Evolutionary conservation across 345 rosid genomes (phyloP).

Genomic region (Rhodamnia argentea): DNA sequence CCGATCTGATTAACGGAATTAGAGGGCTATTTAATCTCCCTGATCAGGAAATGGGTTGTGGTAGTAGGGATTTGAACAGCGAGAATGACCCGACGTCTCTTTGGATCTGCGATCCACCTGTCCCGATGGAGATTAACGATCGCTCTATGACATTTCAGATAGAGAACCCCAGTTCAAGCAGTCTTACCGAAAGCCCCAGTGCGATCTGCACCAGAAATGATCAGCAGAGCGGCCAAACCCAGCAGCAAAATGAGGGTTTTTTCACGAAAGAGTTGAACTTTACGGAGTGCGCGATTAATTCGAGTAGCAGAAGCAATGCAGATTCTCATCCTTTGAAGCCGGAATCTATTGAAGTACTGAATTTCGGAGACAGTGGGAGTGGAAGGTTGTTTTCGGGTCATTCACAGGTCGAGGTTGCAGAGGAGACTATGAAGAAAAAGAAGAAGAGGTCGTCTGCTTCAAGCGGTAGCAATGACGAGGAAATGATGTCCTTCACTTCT

Average conservation of each 20-base stretch:
- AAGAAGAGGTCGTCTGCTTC: conserved; percentile 50
- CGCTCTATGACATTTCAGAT: conserved; percentile 25
- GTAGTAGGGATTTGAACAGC: conserved; percentile 23
- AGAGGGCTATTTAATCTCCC: conserved; percentile 44
- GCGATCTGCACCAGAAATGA: conserved; percentile 3
- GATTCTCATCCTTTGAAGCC: conserved; percentile 49
- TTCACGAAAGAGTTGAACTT: conserved; percentile 54
- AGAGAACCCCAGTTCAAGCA: conserved; percentile 33
- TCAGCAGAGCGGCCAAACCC: conserved; percentile 16
- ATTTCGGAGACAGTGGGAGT: conserved; percentile 60
- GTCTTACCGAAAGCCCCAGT: conserved; percentile 30
- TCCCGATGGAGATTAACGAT: conserved; percentile 31
- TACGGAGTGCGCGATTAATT: conserved; percentile 39
- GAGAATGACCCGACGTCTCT: conserved; percentile 13
- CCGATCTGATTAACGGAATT: conserved; percentile 65
- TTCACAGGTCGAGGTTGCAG: conserved; percentile 31
- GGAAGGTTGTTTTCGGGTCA: conserved; percentile 39
- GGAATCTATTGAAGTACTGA: conserved; percentile 56
- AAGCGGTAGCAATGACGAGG: conserved; percentile 58
- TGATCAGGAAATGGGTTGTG: conserved; percentile 21
- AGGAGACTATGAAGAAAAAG: conserved; percentile 20
- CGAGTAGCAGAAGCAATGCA: conserved; percentile 22
- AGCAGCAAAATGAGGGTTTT: conserved; percentile 16
- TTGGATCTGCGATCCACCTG: conserved; percentile 63
- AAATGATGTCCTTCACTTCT: conserved; percentile 67